Evolutionary conservation across 73 alveolate species (phyloP), one percentile per base, ranked within the genome.

Genomic region (Symbiodinium natans): DNA sequence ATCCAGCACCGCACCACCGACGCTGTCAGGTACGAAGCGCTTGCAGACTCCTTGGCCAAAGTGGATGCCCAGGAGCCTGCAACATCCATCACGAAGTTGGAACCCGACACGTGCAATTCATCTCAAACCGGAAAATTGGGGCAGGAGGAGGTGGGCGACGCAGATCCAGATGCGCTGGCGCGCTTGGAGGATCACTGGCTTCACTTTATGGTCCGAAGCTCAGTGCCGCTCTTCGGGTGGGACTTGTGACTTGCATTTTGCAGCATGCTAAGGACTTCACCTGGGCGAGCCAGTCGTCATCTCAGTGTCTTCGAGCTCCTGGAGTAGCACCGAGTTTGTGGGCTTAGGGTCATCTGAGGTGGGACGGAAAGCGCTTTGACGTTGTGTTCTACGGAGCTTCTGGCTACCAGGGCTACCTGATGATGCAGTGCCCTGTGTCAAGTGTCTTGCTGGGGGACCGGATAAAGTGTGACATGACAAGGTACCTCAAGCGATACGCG

Each of bases 381-480:
- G 38, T 90, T 80, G 97, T 90, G 17, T 63, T 90, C 75, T 90
- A 90, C 68, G 97, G 97, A 40, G 97, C 87, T n/a, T 90, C 97
- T n/a, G 97, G 97, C 71, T 90, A 90, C 88, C 86, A 63, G 88
- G 97, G 97, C 88, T 73, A 90, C 41, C 97, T 90, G 86, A 43
- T 90, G 97, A 90, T 90, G 97, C 88, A 90, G 97, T 87, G 94
- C 94, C 31, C 87, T 23, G 34, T 34, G 17, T 34, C 84, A 77
- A 31, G 56, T 34, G 48, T 38, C 17, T 56, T 56, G 27, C 74
- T 15, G 74, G 29, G 74, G 13, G 74, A 54, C 29, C 21, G 74
- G 21, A 15, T 77, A 11, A 48, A 29, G 38, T 36, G 59, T 83
- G 31, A 71, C 56, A 25, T 25, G 31, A 17, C 46, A 1, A 39